Base-by-base conservation (phyloP, 2,329 filamentous ascomycete species). In the Aphanocladium album region DNA sequence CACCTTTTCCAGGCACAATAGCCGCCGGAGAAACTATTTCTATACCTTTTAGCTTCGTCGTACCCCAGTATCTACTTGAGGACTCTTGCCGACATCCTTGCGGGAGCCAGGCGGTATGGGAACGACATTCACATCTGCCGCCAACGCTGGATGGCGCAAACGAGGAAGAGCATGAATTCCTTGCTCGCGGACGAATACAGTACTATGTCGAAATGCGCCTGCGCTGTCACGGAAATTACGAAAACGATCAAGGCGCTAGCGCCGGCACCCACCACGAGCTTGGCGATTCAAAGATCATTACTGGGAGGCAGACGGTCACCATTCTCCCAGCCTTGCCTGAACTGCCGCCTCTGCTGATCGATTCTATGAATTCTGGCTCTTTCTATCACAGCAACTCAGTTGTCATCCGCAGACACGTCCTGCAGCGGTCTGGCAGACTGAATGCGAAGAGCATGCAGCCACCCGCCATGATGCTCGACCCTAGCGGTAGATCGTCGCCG, bases 401-500 rank as follows among this genome's bases (percentile, higher is more conserved):
- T 17, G 4, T 46, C 1, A 23, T 52, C 11, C 47, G 57, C 16
- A 52, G 35, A 25, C 33, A 59, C 33, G 3, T 59, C 3, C 11
- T 52, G 19, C 47, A 41, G 25, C 37, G 57, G 8, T n/a, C 47
- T 4, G 57, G 47, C 14, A 39, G 37, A 14, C 57, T 59, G 11
- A 33, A 14, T 8, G 57, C 27, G 14, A 51, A 37, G 25, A 46
- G 57, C 27, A 23, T n/a, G 37, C 57, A 59, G 37, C 57, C 56
- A 14, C 47, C 56, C 11, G 56, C 56, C 17, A 50, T 58, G 47
- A 59, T 59, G 56, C 47, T 59, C 8, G 56, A 59, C n/a, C 47
- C 56, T 8, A 35, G 35, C 8, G 47, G 47, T n/a, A 35, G 35
- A 12, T 51, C 56, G n/a, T 59, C 56, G 8, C 47, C 56, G 4